Evolutionary conservation across 2,329 filamentous ascomycete genomes (phyloP).

Genomic region (Aspergillus ochraceus): DNA sequence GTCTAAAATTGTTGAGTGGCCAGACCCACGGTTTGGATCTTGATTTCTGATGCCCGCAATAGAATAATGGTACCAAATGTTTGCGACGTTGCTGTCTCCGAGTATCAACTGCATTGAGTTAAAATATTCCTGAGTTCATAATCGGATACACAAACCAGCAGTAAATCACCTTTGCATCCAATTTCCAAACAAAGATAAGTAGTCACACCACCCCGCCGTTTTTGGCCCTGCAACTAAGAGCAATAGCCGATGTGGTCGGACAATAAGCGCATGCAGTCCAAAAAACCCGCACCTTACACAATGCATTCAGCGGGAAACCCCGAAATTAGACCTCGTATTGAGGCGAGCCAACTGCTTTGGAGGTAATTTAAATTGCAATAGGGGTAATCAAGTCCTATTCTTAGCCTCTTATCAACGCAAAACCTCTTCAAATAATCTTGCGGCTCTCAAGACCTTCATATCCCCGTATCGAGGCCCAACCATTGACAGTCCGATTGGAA

Average conservation of each 20-base stretch:
- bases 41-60: background rate
- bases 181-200: no score
- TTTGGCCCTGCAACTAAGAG: background rate
- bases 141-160: no score
- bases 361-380: background rate
- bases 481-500: slow-evolving; percentile 62
- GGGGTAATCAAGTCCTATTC: background rate
- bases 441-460: background rate
- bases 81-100: no score
- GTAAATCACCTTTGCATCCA: no score
- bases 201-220: background rate
- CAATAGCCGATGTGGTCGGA: background rate
- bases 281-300: background rate
- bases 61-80: background rate
- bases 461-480: slow-evolving; percentile 51
- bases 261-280: background rate
- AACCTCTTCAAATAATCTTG: background rate
- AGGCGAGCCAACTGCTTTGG: background rate
- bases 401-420: background rate
- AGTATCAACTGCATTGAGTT: no score
- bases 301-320: background rate
- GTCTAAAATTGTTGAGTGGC: background rate
- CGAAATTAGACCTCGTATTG: background rate
- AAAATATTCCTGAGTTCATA: no score
- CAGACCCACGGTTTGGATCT: background rate